A percentile compares a stretch with the other conserved stretches of the same genome.
These are phyloP conservation scores for Tetrahymena elliotti DNA, from an alignment of 73 alveolate genomes.

Conservation along the genomic window DNA sequence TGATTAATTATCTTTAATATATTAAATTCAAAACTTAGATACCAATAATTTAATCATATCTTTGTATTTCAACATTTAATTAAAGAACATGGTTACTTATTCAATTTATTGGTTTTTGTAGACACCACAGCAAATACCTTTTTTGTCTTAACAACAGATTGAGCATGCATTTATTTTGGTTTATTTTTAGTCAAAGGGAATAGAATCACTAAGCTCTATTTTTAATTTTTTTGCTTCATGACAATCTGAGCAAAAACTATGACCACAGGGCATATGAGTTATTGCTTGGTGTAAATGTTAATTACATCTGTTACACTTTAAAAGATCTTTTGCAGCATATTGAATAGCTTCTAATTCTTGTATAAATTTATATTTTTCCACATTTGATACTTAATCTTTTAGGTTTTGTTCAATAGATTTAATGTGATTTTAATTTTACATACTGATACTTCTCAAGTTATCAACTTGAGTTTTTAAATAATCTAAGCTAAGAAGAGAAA, in stretches of 20 bases:
- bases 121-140: not conserved
- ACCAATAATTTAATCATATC: not conserved
- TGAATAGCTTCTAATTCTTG: not conserved
- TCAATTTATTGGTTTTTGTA: not conserved
- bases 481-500: not conserved
- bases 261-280: not conserved
- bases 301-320: not conserved
- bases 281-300: not conserved
- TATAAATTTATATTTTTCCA: not conserved
- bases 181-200: not conserved
- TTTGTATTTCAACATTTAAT: not conserved
- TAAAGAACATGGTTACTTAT: not conserved
- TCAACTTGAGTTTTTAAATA: not conserved
- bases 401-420: not conserved
- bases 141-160: not conserved
- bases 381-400: not conserved
- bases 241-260: not conserved
- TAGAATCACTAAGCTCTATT: not conserved
- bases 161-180: not conserved
- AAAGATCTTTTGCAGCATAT: not conserved
- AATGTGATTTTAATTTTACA: not conserved
- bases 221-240: not conserved
- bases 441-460: not conserved
- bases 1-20: no score
- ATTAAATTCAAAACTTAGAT: not conserved